Evolutionary conservation across 805 yeast genomes (phyloP).

Genomic region (Schizosaccharomyces japonicus): DNA sequence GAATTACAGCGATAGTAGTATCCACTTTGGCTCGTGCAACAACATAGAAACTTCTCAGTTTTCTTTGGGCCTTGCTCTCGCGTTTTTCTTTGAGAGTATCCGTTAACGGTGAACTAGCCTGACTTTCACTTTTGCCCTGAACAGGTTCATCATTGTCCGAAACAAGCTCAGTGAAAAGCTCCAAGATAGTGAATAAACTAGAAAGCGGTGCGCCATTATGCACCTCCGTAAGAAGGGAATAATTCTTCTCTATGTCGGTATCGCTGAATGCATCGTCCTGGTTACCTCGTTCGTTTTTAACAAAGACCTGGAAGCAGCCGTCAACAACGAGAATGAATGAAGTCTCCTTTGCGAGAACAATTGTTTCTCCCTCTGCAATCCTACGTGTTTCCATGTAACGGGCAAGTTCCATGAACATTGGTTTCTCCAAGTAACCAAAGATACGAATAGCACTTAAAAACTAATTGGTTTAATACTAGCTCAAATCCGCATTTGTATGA

Average conservation of each 20-base stretch:
- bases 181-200: conserved; percentile 55
- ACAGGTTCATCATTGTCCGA: conserved; percentile 11
- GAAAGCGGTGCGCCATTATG: conserved; percentile 9
- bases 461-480: conserved; percentile 2
- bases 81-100: no score
- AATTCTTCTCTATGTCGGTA: background rate
- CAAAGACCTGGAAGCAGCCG: conserved; percentile 62
- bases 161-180: conserved; percentile 36
- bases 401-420: conserved; percentile 80
- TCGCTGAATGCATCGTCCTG: background rate
- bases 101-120: no score
- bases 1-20: conserved; percentile 80
- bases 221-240: conserved; percentile 13
- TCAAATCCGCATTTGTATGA: no score
- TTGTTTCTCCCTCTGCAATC: conserved; percentile 48
- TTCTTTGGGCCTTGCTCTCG: background rate
- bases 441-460: conserved; percentile 76
- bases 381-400: conserved; percentile 77
- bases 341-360: conserved; percentile 44
- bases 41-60: conserved; percentile 25
- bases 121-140: no score
- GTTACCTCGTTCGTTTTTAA: conserved; percentile 17
- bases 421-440: conserved; percentile 75
- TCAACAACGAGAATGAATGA: conserved; percentile 88
- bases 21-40: conserved; percentile 52